Conservation (phyloP, 805 yeast species). For the Saturnispora quitensis region DNA sequence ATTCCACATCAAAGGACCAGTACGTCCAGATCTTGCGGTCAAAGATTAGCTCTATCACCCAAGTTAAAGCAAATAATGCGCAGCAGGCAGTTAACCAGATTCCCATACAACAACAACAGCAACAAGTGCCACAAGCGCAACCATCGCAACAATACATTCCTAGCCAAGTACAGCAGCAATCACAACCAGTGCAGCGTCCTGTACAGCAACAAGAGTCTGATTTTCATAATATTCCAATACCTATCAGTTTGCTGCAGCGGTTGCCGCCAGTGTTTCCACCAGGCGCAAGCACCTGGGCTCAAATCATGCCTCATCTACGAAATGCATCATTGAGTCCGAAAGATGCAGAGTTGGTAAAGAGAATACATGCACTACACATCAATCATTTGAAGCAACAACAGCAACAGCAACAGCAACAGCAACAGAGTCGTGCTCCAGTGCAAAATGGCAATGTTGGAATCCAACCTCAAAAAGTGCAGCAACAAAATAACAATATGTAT, state of each 20-base stretch:
- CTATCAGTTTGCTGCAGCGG: constrained; percentile 51
- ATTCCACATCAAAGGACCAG: constrained; percentile 47
- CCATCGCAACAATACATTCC: constrained; percentile 13
- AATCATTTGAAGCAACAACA: constrained; percentile 36
- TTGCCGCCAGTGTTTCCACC: constrained; percentile 68
- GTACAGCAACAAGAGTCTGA: constrained; percentile 24
- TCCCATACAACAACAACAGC: constrained; percentile 20
- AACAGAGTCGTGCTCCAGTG: neutral
- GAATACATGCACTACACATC: constrained; percentile 58
- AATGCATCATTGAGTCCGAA: constrained; percentile 47
- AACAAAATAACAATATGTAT: constrained; percentile 15
- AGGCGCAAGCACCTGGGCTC: constrained; percentile 73
- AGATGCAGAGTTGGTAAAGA: constrained; percentile 50
- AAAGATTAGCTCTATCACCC: constrained; percentile 29
- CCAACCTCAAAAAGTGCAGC: neutral
- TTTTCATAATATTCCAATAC: constrained; percentile 62
- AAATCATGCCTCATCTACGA: constrained; percentile 55
- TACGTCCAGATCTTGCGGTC: constrained; percentile 43
- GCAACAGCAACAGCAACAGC: constrained; percentile 6
- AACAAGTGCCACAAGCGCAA: constrained; percentile 9
- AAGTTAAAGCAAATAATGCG: constrained; percentile 23
- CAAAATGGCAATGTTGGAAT: neutral
- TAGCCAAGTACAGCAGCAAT: constrained; percentile 10
- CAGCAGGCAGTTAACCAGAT: constrained; percentile 19
- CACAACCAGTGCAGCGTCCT: constrained; percentile 9